Base-by-base conservation (phyloP, 2,329 filamentous ascomycete genomes). In the Pyrenophora tritici-repentis region DNA sequence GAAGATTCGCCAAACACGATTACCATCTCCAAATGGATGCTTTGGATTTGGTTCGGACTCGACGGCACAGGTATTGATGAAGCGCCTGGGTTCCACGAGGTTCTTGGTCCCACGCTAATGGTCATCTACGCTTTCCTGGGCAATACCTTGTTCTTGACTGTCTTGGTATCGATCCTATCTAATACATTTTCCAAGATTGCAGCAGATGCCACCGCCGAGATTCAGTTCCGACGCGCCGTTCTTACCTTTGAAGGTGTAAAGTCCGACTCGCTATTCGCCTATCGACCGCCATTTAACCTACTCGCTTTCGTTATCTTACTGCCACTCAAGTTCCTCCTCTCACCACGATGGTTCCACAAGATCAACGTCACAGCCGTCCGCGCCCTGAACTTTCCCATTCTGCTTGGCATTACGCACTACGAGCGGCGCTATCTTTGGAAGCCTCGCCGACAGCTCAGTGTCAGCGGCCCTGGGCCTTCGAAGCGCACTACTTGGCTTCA, bases 21-120 rank as follows among this genome's bases (percentile, higher is more conserved):
- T 73, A 89, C 86, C 1, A 91, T 94, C 55, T 85, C 85, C 37
- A 91, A 92, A 73, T 95, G 90, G 90, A 93, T 95, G 89, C 82
- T 94, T 1, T 94, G 89, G 82, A 92, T 95, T 58, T 95, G 90
- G 90, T 94, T 95, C 66, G 90, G 90, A 2, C 82, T 95, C 1
- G 90, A 94, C 62, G 90, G 71, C 31, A 88, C 74, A 33, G 80
- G 81, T 2, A 81, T 84, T 31, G 75, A 81, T 55, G 76, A 79
- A 50, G 81, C 81, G 63, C 79, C 82, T 17, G 84, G 90, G 50
- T 90, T 94, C 66, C 90, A 95, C 74, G 84, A 84, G 79, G 75
- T 91, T n/a, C 78, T 94, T 1, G 90, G 90, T 0, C 90, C 90
- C 0, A 80, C 84, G 2, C 76, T 94, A 18, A 94, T 94, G 89